phyloP scores from a whole-genome alignment of 2,329 filamentous ascomycete species.

The Pyrenophora graminea region DNA sequence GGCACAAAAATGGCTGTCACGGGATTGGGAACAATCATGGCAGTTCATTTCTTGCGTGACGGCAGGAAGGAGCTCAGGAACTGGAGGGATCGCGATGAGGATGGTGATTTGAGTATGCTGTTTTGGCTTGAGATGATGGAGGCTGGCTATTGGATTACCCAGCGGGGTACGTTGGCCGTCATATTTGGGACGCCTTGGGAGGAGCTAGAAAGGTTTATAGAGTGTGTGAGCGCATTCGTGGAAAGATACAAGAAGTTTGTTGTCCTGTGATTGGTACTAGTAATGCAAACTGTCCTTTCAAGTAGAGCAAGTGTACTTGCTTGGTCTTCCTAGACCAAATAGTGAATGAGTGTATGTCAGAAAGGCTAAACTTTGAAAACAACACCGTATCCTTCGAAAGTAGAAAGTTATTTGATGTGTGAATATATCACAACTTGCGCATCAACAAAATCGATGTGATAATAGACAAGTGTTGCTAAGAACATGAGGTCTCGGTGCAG shows the following conservation, averaged over 20 bases:
- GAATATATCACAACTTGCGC: too few species aligned
- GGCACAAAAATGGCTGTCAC: constrained; percentile 46
- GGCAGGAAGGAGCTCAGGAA: constrained; percentile 34
- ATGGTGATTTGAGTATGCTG: constrained; percentile 37
- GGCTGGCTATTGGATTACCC: constrained; percentile 44
- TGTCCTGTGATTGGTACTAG: not conserved
- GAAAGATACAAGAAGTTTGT: constrained; percentile 16
- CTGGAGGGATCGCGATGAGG: constrained; percentile 32
- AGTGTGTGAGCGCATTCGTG: constrained; percentile 26
- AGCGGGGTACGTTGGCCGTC: constrained; percentile 44
- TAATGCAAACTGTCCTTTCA: not conserved
- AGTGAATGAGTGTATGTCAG: too few species aligned
- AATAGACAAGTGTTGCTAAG: too few species aligned
- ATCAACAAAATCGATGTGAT: too few species aligned
- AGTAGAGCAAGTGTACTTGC: too few species aligned
- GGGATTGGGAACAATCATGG: constrained; percentile 44
- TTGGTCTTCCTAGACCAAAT: too few species aligned
- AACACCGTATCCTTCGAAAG: too few species aligned
- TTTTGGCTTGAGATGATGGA: constrained; percentile 47
- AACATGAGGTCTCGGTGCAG: not conserved
- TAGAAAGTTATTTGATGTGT: too few species aligned
- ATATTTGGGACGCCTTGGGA: constrained; percentile 41
- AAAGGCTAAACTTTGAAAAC: too few species aligned
- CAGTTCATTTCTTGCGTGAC: constrained; percentile 42
- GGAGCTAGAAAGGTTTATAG: constrained; percentile 42